Percentiles rank a stretch among this genome's conserved stretches.
phyloP scores from a whole-genome alignment of 257 asterid species.

The Solanum arcanum region DNA sequence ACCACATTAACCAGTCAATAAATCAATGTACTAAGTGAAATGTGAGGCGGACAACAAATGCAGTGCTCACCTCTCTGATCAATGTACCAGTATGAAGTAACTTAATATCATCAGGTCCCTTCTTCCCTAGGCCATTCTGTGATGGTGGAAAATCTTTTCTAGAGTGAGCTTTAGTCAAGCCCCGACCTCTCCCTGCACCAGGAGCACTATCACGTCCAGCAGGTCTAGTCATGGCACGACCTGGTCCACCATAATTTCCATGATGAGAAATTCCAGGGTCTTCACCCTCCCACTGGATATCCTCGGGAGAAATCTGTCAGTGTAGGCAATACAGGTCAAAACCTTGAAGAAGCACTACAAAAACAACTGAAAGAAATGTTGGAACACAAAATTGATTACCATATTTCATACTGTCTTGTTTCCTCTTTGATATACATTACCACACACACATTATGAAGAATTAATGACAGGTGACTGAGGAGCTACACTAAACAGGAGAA shows the following conservation, averaged over 20 bases:
- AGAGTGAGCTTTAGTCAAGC: conserved; percentile 57
- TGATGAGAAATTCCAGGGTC: conserved; percentile 64
- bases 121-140: conserved; percentile 68
- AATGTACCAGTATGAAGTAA: conserved; percentile 77
- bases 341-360: background rate
- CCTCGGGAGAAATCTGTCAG: conserved; percentile 73
- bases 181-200: conserved; percentile 81
- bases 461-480: background rate
- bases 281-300: conserved; percentile 84
- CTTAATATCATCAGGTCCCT: conserved; percentile 59
- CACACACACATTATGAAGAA: background rate
- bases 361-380: background rate
- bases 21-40: background rate
- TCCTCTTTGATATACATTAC: background rate
- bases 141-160: conserved; percentile 63
- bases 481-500: background rate
- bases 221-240: conserved; percentile 51
- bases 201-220: conserved; percentile 53
- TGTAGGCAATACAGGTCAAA: background rate
- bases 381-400: background rate
- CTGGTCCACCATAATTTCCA: conserved; percentile 60
- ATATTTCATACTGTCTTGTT: background rate
- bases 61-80: conserved; percentile 60
- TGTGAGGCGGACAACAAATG: background rate
- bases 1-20: conserved; percentile 7